Evolutionary conservation across 257 asterid genomes (phyloP).

Genomic region (Capsicum baccatum): DNA sequence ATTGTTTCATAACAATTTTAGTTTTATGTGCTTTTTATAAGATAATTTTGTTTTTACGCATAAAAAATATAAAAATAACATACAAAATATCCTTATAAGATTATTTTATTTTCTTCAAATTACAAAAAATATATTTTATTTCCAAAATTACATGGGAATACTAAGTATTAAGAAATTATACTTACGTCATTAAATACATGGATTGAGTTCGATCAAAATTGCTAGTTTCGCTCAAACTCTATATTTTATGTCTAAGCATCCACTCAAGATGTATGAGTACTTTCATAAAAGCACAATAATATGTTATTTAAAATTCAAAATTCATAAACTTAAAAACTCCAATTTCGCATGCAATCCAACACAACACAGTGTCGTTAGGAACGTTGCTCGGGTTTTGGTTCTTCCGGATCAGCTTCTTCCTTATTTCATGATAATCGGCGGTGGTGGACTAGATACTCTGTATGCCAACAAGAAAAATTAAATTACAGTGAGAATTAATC

Average conservation of each 20-base stretch:
- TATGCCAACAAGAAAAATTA: neutral
- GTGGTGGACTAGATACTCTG: neutral
- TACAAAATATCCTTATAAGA: neutral
- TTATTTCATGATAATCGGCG: neutral
- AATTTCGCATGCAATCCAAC: too few species aligned
- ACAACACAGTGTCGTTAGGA: too few species aligned
- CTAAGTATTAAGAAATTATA: neutral
- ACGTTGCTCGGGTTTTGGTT: too few species aligned
- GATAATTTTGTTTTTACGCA: too few species aligned
- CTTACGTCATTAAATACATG: neutral
- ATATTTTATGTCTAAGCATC: neutral
- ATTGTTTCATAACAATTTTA: too few species aligned
- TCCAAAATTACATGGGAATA: neutral
- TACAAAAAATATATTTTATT: neutral
- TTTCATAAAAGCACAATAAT: neutral
- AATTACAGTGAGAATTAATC: neutral
- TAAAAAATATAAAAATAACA: neutral
- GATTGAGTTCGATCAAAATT: neutral
- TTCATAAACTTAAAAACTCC: neutral
- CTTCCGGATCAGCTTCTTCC: neutral
- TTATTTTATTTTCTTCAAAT: neutral
- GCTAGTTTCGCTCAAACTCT: neutral
- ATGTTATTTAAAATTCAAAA: rapidly evolving
- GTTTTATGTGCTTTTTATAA: too few species aligned
- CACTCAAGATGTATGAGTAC: neutral